Base-by-base conservation (phyloP, 2,329 filamentous ascomycete species). In the Xylaria polymorpha region DNA sequence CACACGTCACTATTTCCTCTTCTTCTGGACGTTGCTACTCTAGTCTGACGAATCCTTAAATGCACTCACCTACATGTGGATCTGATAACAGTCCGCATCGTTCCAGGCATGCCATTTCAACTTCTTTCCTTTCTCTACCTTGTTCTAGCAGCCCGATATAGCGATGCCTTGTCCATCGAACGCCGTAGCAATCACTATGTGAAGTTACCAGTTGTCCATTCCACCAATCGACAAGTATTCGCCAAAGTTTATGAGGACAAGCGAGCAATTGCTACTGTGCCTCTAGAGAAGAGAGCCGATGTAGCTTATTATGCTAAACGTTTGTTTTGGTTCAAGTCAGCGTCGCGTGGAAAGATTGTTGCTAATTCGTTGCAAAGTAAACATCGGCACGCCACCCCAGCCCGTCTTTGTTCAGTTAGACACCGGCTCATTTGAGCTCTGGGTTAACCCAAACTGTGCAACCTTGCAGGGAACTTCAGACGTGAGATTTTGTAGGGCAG, bases 371-470 rank as follows among this genome's bases (percentile, higher is more conserved):
- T 50, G 7, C 15, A 22, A 68, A 83, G 81, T 87, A 71, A 81
- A 81, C 67, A 84, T 89, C 58, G 87, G 87, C 56, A 87, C 83
- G 3, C 87, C 87, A 15, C 79, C 83, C 1, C 87, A 89, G 71
- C 74, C 81, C 1, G 83, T 88, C 60, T 85, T 81, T 65, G 85
- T 87, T 12, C 86, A 88, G 74, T 77, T 89, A 64, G 87, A 89
- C 75, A 89, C 87, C 0, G 86, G 87, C 55, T 88, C 86, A 10
- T 88, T 87, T 72, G 87, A 89, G 79, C 81, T 89, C 39, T 89
- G 87, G 87, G 84, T 88, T 7, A 93, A 93, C 74, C 85, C 88
- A 0, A 83, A 85, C 59, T 88, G 85, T 74, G 86, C 84, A 8
- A 76, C 76, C 1, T 80, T 91, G 18, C 70, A 76, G 10, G 67